Percentiles rank a stretch among this genome's conserved stretches.
These are phyloP conservation scores for Pneumocystis carinii DNA, from an alignment of 1,139 yeast species.

Conservation along the genomic window DNA sequence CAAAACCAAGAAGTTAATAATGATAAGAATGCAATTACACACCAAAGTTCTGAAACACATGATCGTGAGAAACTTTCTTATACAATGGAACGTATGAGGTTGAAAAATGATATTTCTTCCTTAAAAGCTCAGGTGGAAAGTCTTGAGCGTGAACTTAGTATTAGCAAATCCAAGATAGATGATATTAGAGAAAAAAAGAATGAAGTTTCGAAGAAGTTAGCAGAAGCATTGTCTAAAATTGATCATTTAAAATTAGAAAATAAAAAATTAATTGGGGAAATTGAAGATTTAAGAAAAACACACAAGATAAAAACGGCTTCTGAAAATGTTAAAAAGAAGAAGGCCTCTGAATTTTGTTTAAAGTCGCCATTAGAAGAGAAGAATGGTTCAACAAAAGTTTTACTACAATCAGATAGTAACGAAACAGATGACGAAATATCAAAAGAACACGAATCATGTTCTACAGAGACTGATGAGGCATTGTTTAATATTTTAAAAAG, in stretches of 20 bases:
- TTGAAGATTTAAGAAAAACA: neutral
- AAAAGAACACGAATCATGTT: neutral
- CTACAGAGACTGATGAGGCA: neutral
- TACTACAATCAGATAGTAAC: neutral
- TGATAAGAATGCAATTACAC: neutral
- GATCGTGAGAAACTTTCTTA: neutral
- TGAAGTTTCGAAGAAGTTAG: conserved; percentile 12
- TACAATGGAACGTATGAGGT: conserved; percentile 12
- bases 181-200: conserved; percentile 14
- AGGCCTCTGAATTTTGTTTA: neutral
- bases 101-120: conserved; percentile 7
- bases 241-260: conserved; percentile 10
- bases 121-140: conserved; percentile 9
- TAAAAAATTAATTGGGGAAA: conserved; percentile 6
- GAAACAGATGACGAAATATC: neutral
- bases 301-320: neutral
- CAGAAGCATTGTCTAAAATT: conserved; percentile 12
- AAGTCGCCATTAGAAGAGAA: neutral
- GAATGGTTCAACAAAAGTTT: neutral
- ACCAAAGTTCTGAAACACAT: neutral
- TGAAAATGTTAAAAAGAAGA: neutral
- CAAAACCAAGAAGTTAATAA: conserved; percentile 2
- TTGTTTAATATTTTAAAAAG: neutral
- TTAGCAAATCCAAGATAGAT: conserved; percentile 5
- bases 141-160: conserved; percentile 10